Conservation (phyloP, 2,329 filamentous ascomycete species). For the Thielaviopsis euricoi region DNA sequence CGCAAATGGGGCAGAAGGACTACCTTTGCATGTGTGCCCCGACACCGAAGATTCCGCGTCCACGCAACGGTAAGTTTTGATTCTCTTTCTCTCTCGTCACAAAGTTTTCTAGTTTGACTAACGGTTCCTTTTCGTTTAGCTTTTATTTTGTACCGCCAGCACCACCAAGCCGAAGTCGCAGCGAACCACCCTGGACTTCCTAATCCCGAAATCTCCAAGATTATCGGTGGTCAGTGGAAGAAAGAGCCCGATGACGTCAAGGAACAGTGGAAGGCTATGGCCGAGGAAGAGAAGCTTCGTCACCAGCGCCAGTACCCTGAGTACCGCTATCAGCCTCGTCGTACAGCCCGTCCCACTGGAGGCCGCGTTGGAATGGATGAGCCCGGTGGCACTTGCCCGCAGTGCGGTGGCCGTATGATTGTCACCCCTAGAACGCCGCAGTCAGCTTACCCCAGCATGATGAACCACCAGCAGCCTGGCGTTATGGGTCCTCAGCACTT, state of each 20-base stretch:
- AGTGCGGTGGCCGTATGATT: conserved; percentile 54
- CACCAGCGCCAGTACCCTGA: conserved; percentile 83
- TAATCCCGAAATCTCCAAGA: conserved; percentile 94
- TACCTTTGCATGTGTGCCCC: conserved; percentile 40
- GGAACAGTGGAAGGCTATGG: conserved; percentile 72
- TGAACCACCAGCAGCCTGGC: neutral
- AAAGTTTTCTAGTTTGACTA: neutral
- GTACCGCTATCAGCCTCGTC: conserved; percentile 83
- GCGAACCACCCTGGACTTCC: conserved; percentile 72
- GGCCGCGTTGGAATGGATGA: conserved; percentile 20
- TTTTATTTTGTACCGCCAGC: conserved; percentile 93
- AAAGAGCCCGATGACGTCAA: conserved; percentile 58
- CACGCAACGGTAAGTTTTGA: conserved; percentile 37
- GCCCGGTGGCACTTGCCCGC: conserved; percentile 44
- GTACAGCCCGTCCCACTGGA: conserved; percentile 28
- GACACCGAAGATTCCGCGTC: conserved; percentile 39
- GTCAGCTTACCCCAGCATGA: neutral
- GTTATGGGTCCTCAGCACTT: neutral
- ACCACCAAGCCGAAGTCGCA: conserved; percentile 71
- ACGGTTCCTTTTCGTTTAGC: conserved; percentile 38
- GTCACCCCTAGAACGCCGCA: conserved; percentile 41
- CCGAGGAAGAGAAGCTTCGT: conserved; percentile 81
- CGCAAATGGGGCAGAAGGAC: conserved; percentile 17
- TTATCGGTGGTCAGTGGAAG: conserved; percentile 88
- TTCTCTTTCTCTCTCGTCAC: conserved; percentile 8